These are phyloP conservation scores for Combretum micranthum DNA, from an alignment of 345 rosid species.

Conservation along the genomic window DNA sequence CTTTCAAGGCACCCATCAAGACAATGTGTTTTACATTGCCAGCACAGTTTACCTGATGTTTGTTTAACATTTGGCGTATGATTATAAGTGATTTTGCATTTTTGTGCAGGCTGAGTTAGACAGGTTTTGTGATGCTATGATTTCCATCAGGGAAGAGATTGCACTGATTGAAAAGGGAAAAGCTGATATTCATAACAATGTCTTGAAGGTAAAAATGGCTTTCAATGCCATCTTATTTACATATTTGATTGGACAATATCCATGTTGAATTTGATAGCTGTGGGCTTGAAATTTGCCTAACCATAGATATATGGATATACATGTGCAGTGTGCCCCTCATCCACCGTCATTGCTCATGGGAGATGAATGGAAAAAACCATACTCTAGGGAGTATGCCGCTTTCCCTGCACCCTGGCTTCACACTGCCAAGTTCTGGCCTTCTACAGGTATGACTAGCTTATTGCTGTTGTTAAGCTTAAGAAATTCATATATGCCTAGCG, in stretches of 20 bases:
- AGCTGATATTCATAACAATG: slow-evolving; percentile 86
- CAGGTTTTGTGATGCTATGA: slow-evolving; percentile 93
- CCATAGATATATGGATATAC: slow-evolving; percentile 6
- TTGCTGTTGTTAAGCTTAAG: neutral
- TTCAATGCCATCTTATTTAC: no score
- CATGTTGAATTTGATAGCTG: no score
- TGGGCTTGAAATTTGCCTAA: neutral
- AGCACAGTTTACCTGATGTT: no score
- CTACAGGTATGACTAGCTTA: slow-evolving; percentile 41
- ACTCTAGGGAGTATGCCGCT: slow-evolving; percentile 88
- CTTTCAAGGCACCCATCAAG: no score
- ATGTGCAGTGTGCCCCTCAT: slow-evolving; percentile 93
- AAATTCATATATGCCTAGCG: no score
- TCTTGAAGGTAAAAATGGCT: slow-evolving; percentile 58
- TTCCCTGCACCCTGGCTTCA: slow-evolving; percentile 99
- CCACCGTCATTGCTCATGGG: slow-evolving; percentile 99
- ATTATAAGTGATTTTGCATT: neutral
- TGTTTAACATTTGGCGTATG: no score
- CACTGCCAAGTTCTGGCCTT: slow-evolving; percentile 87
- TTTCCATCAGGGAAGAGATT: slow-evolving; percentile 94
- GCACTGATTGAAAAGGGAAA: slow-evolving; percentile 88
- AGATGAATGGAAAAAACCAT: slow-evolving; percentile 89
- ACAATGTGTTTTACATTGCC: no score
- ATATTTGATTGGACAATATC: no score
- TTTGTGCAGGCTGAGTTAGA: slow-evolving; percentile 89